Evolutionary conservation across 148 eudicot genomes (phyloP).

Genomic region (Vaccinium corymbosum): DNA sequence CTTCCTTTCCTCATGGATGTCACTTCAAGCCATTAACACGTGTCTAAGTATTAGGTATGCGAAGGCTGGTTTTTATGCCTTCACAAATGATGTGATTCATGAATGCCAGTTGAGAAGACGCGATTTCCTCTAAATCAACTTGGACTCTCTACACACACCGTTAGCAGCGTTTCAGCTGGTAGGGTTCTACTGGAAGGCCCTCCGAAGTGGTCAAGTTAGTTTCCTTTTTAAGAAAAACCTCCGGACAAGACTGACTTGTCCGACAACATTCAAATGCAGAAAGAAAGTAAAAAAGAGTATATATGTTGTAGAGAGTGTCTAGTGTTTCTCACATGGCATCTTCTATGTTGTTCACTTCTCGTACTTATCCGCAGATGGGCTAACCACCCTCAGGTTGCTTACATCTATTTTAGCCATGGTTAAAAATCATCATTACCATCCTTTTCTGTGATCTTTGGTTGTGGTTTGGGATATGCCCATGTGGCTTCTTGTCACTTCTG

Average conservation of each 20-base stretch:
- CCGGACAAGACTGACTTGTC: neutral
- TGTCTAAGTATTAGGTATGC: neutral
- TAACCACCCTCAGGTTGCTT: neutral
- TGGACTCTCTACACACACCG: neutral
- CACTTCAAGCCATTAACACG: neutral
- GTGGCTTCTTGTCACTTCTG: neutral
- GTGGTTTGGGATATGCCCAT: neutral
- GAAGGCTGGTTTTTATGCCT: too few relatives aligned
- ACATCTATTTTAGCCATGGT: too few relatives aligned
- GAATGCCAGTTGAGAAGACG: neutral
- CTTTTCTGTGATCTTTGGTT: neutral
- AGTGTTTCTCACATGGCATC: neutral
- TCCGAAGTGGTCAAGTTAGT: neutral
- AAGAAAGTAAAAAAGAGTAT: neutral
- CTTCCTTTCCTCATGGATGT: neutral
- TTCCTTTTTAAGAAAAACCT: neutral
- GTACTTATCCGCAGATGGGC: neutral
- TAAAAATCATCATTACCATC: neutral
- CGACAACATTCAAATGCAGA: neutral
- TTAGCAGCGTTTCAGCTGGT: neutral
- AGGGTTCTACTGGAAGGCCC: neutral
- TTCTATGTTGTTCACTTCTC: neutral
- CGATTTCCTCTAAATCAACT: neutral
- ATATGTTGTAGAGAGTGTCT: neutral
- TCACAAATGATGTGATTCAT: neutral